Evolutionary conservation across 2,329 filamentous ascomycete species (phyloP).

Genomic region (Alternaria dauci): DNA sequence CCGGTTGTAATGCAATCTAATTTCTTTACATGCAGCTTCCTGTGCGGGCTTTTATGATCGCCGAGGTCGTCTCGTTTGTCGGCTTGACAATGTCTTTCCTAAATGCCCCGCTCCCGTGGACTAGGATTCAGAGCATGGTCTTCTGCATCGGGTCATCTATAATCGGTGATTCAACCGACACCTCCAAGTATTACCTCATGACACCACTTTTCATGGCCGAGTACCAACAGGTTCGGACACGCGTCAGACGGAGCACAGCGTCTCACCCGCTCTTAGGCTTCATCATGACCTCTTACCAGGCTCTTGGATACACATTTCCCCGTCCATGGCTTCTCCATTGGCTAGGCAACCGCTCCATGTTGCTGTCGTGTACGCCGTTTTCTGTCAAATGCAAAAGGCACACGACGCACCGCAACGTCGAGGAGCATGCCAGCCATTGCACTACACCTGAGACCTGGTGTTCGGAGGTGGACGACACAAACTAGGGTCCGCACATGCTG

Average conservation of each 20-base stretch:
- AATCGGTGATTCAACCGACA: constrained; percentile 4
- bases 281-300: constrained; percentile 34
- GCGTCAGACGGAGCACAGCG: constrained; percentile 30
- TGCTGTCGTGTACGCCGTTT: constrained; percentile 49
- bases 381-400: constrained; percentile 41
- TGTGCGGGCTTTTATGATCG: constrained; percentile 21
- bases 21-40: constrained; percentile 19
- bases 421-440: constrained; percentile 21
- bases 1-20: constrained; percentile 29
- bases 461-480: constrained; percentile 24
- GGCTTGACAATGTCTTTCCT: constrained; percentile 15
- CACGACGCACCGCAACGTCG: constrained; percentile 27
- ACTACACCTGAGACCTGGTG: constrained; percentile 27
- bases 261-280: constrained; percentile 18
- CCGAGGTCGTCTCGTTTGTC: constrained; percentile 20
- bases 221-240: background rate
- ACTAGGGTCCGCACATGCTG: constrained; percentile 29
- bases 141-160: background rate
- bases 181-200: background rate
- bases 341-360: constrained; percentile 19
- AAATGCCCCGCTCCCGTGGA: background rate
- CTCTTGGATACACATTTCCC: constrained; percentile 27
- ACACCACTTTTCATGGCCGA: constrained; percentile 7
- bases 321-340: constrained; percentile 24
- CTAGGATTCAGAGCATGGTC: constrained; percentile 9